Conservation (phyloP, 257 asterid genomes). For the Echites panduratus region DNA sequence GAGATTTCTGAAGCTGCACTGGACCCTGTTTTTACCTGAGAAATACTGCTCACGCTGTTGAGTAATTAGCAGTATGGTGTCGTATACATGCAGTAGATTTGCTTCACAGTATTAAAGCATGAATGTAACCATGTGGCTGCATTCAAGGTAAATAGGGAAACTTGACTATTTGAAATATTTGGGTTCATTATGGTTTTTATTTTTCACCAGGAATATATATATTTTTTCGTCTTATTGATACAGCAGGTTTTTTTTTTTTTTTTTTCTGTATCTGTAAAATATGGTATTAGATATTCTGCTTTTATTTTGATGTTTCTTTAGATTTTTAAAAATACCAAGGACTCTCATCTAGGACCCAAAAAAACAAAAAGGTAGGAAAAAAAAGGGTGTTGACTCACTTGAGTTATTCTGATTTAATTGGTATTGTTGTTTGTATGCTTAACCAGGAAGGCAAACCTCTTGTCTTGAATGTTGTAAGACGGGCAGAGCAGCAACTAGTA, state of each 20-base stretch:
- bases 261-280: no score
- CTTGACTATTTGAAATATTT: no score
- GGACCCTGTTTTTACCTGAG: not conserved
- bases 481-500: slow-evolving; percentile 73
- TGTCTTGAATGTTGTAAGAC: slow-evolving; percentile 82
- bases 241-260: no score
- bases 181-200: no score
- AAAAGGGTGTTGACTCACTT: not conserved
- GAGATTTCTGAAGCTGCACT: not conserved
- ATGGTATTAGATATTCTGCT: no score
- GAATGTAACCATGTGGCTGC: not conserved
- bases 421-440: slow-evolving; percentile 6
- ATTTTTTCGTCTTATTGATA: no score
- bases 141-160: not conserved
- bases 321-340: not conserved
- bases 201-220: no score
- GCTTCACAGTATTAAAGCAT: no score
- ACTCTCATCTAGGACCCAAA: no score
- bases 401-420: not conserved
- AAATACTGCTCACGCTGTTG: not conserved
- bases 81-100: no score
- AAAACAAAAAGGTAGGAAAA: no score
- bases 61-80: not conserved
- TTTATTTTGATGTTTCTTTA: not conserved
- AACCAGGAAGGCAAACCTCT: slow-evolving; percentile 97